Evolutionary conservation across 345 rosid species (phyloP), one percentile per base, ranked within the genome.

Genomic region (Pseudoturritis turrita): DNA sequence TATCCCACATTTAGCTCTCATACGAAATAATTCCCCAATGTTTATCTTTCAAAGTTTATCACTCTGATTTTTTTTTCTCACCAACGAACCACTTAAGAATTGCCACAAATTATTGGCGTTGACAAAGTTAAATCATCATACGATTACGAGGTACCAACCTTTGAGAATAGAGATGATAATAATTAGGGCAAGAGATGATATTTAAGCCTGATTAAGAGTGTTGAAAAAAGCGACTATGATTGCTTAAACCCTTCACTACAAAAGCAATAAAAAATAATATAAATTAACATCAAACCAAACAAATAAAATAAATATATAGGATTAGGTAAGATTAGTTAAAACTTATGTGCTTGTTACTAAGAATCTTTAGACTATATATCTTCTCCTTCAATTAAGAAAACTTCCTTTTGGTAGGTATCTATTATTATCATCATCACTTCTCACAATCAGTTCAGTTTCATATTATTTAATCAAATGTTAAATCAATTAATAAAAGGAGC

Each of bases 291-390:
- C n/a, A 54, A 46, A 43, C 53, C 43, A 54, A 41, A 29, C 19
- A 26, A 63, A 23, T 22, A 2, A 21, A 36, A 6, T 36, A 47
- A 17, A 36, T 18, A 36, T 18, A 39, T 37, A 37, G 21, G 43
- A 51, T 71, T 51, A 28, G 69, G 75, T 67, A 49, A 21, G 58
- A 44, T 50, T 57, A 53, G 71, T 65, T 25, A n/a, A 19, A 74
- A 26, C 57, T 56, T 56, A 54, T 55, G 18, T 65, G 64, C 22
- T 54, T 73, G 50, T 23, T 73, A 64, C 59, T 29, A 26, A 44
- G 77, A 54, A 57, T 70, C 64, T 57, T 63, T 58, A 62, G 62
- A 81, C 72, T 65, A 53, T n/a, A n/a, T n/a, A n/a, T 59, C 43
- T 73, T 64, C 58, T 70, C 35, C 12, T 37, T 36, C 67, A 62